These are phyloP conservation scores for Tulasnella calospora DNA, from an alignment of 768 basidiomycete species.

Conservation along the genomic window DNA sequence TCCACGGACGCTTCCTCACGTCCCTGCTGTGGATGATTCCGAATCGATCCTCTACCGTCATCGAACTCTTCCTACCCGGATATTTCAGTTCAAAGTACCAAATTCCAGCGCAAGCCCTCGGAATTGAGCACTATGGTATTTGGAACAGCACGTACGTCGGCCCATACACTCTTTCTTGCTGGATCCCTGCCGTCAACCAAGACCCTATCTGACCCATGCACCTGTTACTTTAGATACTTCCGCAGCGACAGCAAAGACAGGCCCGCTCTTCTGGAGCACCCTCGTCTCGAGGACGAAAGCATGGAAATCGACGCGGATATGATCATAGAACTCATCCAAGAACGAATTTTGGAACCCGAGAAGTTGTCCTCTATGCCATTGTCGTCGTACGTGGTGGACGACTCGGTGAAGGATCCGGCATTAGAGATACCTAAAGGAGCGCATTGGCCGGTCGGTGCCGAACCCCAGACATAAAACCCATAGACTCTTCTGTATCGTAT, in stretches of 20 bases:
- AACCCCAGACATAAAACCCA: neutral
- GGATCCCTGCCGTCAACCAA: no score
- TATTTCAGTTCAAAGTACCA: conserved; percentile 39
- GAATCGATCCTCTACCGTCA: conserved; percentile 38
- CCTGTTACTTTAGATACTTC: neutral
- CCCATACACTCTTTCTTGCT: no score
- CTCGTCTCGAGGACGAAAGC: neutral
- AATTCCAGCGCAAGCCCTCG: conserved; percentile 35
- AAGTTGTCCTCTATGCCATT: neutral
- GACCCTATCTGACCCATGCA: neutral
- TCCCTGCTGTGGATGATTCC: conserved; percentile 42
- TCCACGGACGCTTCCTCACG: conserved; percentile 40
- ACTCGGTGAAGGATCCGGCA: neutral
- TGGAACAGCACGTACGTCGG: conserved; percentile 22
- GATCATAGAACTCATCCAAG: neutral
- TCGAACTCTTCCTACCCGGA: conserved; percentile 40
- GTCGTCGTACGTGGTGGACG: neutral
- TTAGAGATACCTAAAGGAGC: neutral
- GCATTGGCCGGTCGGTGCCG: no score
- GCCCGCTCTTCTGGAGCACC: neutral
- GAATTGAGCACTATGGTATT: conserved; percentile 32
- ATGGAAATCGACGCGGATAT: neutral
- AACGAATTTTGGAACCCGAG: neutral
- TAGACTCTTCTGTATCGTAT: no score
- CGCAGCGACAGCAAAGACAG: neutral